These are phyloP conservation scores for Kodamaea sp. DNA, from an alignment of 1,139 yeast species.

Conservation along the genomic window DNA sequence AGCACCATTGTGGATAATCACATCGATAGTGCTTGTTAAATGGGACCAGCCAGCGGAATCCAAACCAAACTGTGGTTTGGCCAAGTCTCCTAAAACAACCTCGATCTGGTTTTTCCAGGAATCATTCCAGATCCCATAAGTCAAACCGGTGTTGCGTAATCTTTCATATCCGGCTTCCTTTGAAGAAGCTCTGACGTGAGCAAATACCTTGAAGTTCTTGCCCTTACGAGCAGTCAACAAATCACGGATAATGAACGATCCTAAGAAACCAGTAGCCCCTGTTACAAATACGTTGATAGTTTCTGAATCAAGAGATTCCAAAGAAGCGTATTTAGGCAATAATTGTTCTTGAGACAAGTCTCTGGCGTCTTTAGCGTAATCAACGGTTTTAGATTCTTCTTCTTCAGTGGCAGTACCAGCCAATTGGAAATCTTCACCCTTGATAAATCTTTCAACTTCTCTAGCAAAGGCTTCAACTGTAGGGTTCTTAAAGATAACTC, in stretches of 20 bases:
- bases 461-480: slow-evolving; percentile 77
- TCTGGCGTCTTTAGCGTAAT: slow-evolving; percentile 77
- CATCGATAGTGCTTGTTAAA: slow-evolving; percentile 66
- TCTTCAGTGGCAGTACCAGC: slow-evolving; percentile 36
- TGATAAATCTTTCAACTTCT: slow-evolving; percentile 61
- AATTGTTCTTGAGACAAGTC: slow-evolving; percentile 51
- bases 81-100: slow-evolving; percentile 82
- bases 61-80: slow-evolving; percentile 71
- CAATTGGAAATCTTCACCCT: slow-evolving; percentile 46
- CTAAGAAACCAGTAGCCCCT: slow-evolving; percentile 96
- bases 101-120: slow-evolving; percentile 58
- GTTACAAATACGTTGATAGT: slow-evolving; percentile 77
- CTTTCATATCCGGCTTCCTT: slow-evolving; percentile 72
- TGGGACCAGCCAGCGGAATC: slow-evolving; percentile 55
- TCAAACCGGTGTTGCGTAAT: slow-evolving; percentile 70
- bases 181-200: slow-evolving; percentile 87
- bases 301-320: slow-evolving; percentile 31
- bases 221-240: slow-evolving; percentile 51
- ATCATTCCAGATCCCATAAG: slow-evolving; percentile 86
- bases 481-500: slow-evolving; percentile 86
- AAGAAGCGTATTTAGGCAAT: slow-evolving; percentile 35
- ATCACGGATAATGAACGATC: slow-evolving; percentile 82
- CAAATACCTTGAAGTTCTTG: slow-evolving; percentile 59
- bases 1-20: slow-evolving; percentile 94
- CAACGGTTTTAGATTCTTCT: slow-evolving; percentile 30